These are phyloP conservation scores for Bolboschoenoplectus hybrid DNA, from an alignment of 202 grass and related monocot species.

Conservation along the genomic window DNA sequence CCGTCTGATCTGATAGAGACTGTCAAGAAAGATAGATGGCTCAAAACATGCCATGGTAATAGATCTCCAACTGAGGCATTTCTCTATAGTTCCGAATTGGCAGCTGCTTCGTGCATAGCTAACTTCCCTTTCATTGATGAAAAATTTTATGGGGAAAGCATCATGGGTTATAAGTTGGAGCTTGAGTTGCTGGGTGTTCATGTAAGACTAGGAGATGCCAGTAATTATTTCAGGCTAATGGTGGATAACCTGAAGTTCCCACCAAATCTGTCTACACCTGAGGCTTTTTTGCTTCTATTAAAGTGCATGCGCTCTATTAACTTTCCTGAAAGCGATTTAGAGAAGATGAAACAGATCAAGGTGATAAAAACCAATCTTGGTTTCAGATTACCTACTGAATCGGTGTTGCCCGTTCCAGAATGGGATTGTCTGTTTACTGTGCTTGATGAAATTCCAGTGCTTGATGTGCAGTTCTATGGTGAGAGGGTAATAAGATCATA, in stretches of 20 bases:
- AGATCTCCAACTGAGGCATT: slow-evolving; percentile 47
- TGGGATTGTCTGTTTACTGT: slow-evolving; percentile 53
- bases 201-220: slow-evolving; percentile 32
- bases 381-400: slow-evolving; percentile 48
- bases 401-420: slow-evolving; percentile 48
- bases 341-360: slow-evolving; percentile 46
- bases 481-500: slow-evolving; percentile 40
- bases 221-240: slow-evolving; percentile 51
- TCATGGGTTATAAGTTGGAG: slow-evolving; percentile 51
- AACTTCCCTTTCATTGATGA: slow-evolving; percentile 60
- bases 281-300: slow-evolving; percentile 56
- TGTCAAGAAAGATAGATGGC: slow-evolving; percentile 50
- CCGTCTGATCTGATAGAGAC: slow-evolving; percentile 43
- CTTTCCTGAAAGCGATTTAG: slow-evolving; percentile 38
- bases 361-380: slow-evolving; percentile 73
- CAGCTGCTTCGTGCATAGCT: slow-evolving; percentile 48
- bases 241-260: slow-evolving; percentile 60
- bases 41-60: slow-evolving; percentile 56
- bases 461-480: slow-evolving; percentile 64
- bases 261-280: slow-evolving; percentile 40
- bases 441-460: slow-evolving; percentile 41
- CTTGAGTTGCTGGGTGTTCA: slow-evolving; percentile 65
- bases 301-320: slow-evolving; percentile 42
- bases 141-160: slow-evolving; percentile 46
- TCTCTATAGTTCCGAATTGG: slow-evolving; percentile 54